phyloP scores from a whole-genome alignment of 1,284 basidiomycete genomes.

The Agroathelia rolfsii region DNA sequence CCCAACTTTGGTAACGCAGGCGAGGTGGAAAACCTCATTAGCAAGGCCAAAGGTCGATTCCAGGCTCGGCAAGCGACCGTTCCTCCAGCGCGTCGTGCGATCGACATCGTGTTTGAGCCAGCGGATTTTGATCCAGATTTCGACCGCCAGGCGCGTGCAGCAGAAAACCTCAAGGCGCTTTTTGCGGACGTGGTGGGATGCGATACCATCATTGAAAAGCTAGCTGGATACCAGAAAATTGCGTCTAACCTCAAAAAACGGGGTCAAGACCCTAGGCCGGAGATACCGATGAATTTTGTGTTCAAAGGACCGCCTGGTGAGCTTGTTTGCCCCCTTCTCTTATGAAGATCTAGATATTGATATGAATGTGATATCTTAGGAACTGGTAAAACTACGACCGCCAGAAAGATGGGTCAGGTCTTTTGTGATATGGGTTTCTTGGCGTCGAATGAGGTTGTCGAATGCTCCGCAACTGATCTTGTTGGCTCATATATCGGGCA shows the following conservation, averaged over 20 bases:
- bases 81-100: conserved; percentile 19
- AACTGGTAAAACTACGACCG: conserved; percentile 14
- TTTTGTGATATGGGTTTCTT: conserved; percentile 16
- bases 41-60: conserved; percentile 9
- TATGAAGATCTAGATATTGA: conserved; percentile 1
- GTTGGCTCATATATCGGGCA: conserved; percentile 47
- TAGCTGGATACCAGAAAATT: conserved; percentile 9
- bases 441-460: conserved; percentile 12
- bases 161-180: conserved; percentile 7
- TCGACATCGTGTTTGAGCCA: conserved; percentile 11
- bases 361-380: conserved; percentile 6
- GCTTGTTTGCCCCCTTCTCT: too few species aligned
- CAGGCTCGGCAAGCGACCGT: conserved; percentile 16
- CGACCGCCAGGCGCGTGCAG: conserved; percentile 7
- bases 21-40: conserved; percentile 13
- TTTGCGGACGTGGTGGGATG: conserved; percentile 12
- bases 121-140: conserved; percentile 13
- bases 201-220: conserved; percentile 9
- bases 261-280: conserved; percentile 7
- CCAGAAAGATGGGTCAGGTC: conserved; percentile 12
- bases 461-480: conserved; percentile 15
- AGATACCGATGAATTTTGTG: conserved; percentile 12
- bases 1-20: conserved; percentile 14
- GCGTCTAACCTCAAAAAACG: conserved; percentile 6
- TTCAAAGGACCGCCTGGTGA: conserved; percentile 16